Percentiles rank a stretch among this genome's conserved stretches.
phyloP scores from a whole-genome alignment of 257 asterid genomes.

The Nicotiana tabacum region DNA sequence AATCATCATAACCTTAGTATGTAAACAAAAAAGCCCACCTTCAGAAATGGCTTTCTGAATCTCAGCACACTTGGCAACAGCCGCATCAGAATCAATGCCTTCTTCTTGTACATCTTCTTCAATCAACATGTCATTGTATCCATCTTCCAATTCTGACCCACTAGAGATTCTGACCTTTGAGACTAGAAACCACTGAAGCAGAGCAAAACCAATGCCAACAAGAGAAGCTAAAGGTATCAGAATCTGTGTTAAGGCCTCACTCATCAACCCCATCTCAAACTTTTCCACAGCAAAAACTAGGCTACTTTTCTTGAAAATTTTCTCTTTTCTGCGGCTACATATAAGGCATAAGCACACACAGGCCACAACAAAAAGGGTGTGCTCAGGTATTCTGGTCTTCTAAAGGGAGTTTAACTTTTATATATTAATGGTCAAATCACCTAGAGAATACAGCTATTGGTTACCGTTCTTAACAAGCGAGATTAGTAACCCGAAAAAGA shows the following conservation, averaged over 20 bases:
- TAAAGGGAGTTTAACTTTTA: background rate
- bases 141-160: background rate
- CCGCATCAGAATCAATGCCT: constrained; percentile 17
- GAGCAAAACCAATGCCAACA: constrained; percentile 22
- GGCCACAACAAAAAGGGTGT: background rate
- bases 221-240: constrained; percentile 23
- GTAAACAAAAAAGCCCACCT: background rate
- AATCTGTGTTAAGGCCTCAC: constrained; percentile 19
- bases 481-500: background rate
- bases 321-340: background rate
- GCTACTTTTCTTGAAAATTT: background rate
- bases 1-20: background rate
- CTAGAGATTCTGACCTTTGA: constrained; percentile 15
- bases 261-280: constrained; percentile 18
- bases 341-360: background rate
- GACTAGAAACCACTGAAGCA: constrained; percentile 27
- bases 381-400: background rate
- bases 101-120: constrained; percentile 28
- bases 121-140: constrained; percentile 17
- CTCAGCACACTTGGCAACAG: constrained; percentile 29
- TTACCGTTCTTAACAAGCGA: too few relatives aligned
- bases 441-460: background rate
- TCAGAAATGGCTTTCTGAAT: constrained; percentile 32
- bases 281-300: background rate
- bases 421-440: background rate